These are phyloP conservation scores for Lactifluus piperatus DNA, from an alignment of 768 basidiomycete genomes.

Conservation along the genomic window DNA sequence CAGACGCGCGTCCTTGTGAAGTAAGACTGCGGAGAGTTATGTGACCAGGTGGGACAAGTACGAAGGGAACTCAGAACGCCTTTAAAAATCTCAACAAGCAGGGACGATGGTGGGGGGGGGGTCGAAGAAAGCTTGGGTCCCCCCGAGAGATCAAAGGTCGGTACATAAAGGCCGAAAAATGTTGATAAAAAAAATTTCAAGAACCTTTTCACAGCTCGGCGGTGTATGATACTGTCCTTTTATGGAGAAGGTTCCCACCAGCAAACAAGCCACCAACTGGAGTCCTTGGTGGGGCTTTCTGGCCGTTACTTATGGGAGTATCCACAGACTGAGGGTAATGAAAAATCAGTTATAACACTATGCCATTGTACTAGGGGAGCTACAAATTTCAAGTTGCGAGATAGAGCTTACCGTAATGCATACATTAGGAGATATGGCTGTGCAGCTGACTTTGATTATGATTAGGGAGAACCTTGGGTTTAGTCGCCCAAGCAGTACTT, in stretches of 20 bases:
- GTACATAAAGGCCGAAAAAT: conserved; percentile 20
- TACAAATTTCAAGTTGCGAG: too few species aligned
- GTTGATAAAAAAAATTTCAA: conserved; percentile 22
- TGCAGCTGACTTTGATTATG: too few species aligned
- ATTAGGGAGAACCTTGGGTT: too few species aligned
- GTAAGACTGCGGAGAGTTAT: not conserved
- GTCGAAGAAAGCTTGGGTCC: conserved; percentile 1
- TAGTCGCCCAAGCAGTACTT: too few species aligned
- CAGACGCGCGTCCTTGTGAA: not conserved
- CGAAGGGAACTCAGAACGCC: not conserved
- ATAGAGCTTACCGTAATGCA: too few species aligned
- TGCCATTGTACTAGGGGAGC: too few species aligned
- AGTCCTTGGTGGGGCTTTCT: not conserved
- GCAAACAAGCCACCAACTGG: too few species aligned
- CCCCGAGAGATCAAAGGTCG: not conserved
- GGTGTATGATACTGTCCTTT: conserved; percentile 10
- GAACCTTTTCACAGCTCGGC: conserved; percentile 7
- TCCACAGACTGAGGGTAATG: too few species aligned
- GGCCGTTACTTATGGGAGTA: too few species aligned
- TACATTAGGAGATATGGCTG: too few species aligned
- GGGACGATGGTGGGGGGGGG: conserved; percentile 2
- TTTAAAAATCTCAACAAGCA: not conserved
- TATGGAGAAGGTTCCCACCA: conserved; percentile 10
- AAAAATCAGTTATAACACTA: too few species aligned
- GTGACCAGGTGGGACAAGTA: not conserved